Percentiles rank a stretch among this genome's conserved stretches.
These are phyloP conservation scores for Colletotrichum tabaci DNA, from an alignment of 2,329 filamentous ascomycete species.

Conservation along the genomic window DNA sequence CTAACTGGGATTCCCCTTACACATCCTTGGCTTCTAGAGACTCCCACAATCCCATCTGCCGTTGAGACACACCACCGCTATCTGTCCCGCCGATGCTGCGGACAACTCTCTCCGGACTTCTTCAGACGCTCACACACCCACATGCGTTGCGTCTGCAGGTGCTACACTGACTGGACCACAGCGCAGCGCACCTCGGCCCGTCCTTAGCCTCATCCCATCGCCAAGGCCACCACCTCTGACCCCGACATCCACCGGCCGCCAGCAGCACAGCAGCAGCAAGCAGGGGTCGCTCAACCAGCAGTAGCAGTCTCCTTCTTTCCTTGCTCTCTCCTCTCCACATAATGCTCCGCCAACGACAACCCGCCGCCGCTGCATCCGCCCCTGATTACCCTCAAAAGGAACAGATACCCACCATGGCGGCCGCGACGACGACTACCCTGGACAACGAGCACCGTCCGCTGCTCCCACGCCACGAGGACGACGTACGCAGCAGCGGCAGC, in stretches of 20 bases:
- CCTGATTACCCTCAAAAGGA: conserved; percentile 35
- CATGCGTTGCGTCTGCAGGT: conserved; percentile 16
- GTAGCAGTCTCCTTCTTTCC: conserved; percentile 10
- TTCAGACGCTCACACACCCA: not conserved
- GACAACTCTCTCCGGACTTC: not conserved
- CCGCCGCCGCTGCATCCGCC: conserved; percentile 38
- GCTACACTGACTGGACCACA: conserved; percentile 18
- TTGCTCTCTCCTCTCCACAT: conserved; percentile 34
- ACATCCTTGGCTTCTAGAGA: not conserved
- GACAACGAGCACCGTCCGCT: conserved; percentile 46
- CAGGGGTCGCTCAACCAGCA: conserved; percentile 28
- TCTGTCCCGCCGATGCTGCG: not conserved
- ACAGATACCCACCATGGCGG: conserved; percentile 44
- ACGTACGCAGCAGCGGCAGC: conserved; percentile 26
- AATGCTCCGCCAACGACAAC: conserved; percentile 46
- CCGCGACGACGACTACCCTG: conserved; percentile 38
- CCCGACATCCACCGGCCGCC: conserved; percentile 1
- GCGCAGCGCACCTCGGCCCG: not conserved
- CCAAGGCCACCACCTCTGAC: conserved; percentile 30
- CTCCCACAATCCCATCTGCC: conserved; percentile 3
- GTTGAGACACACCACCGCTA: conserved; percentile 30
- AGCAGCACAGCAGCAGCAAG: conserved; percentile 10
- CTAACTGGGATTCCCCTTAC: conserved; percentile 22
- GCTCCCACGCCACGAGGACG: conserved; percentile 41
- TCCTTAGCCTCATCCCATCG: conserved; percentile 36